Evolutionary conservation across 192 early-diverging fungal genomes (phyloP).

Genomic region (Haplosporangium gracile): DNA sequence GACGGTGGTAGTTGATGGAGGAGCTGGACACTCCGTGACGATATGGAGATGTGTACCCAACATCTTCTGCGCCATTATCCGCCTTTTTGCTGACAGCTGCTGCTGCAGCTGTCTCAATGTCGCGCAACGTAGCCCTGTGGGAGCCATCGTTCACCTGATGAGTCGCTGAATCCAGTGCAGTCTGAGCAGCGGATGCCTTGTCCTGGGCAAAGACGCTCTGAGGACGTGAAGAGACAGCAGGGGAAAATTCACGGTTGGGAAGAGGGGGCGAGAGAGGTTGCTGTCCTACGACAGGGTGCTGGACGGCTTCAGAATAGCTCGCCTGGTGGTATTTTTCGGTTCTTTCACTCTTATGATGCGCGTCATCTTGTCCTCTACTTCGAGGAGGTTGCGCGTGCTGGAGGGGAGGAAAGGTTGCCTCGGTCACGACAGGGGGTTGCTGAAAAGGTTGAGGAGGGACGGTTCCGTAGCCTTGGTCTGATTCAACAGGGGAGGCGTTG

Average conservation of each 20-base stretch:
- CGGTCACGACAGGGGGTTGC: constrained; percentile 39
- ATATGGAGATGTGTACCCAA: constrained; percentile 53
- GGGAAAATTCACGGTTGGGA: constrained; percentile 8
- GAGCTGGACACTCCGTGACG: constrained; percentile 54
- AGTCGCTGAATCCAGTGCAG: background rate
- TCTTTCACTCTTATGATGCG: background rate
- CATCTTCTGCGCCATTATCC: constrained; percentile 20
- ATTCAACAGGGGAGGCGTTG: constrained; percentile 32
- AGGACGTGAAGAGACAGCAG: constrained; percentile 3
- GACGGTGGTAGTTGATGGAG: constrained; percentile 46
- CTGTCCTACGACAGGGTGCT: constrained; percentile 9
- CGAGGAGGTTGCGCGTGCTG: background rate
- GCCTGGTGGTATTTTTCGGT: constrained; percentile 9
- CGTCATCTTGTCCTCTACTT: background rate
- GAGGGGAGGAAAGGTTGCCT: constrained; percentile 49
- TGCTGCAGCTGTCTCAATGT: constrained; percentile 21
- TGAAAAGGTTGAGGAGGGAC: constrained; percentile 31
- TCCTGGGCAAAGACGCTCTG: constrained; percentile 7
- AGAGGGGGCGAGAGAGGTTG: constrained; percentile 31
- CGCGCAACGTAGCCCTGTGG: constrained; percentile 15
- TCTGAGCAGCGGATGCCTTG: background rate
- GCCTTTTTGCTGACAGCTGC: constrained; percentile 11
- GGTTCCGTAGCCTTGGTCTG: constrained; percentile 54
- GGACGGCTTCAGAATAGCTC: constrained; percentile 40
- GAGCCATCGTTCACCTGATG: background rate